phyloP scores from a whole-genome alignment of 306 rosid genomes.

The Dalbergia oliveri region DNA sequence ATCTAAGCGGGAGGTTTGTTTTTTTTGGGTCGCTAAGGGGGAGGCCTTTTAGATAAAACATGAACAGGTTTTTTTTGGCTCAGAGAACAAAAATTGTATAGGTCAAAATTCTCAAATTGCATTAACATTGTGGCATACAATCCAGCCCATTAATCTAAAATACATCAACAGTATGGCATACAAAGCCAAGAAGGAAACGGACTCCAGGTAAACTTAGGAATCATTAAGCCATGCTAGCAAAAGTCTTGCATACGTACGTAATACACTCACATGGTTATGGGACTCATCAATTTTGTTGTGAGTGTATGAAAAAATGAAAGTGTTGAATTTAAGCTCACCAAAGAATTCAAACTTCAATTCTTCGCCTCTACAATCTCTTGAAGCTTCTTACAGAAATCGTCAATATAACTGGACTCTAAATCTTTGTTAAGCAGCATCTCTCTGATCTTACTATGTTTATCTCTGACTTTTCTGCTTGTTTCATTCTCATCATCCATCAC shows the following conservation, averaged over 20 bases:
- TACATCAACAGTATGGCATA: background rate
- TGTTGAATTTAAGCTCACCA: no score
- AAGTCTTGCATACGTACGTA: no score
- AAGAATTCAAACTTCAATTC: background rate
- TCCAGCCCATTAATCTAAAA: background rate
- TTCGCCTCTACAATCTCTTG: conserved; percentile 40
- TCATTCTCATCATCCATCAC: conserved; percentile 52
- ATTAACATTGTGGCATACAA: background rate
- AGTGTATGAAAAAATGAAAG: no score
- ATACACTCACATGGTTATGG: no score
- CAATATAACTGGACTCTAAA: conserved; percentile 45
- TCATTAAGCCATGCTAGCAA: no score
- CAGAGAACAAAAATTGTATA: background rate
- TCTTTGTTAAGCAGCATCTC: conserved; percentile 40
- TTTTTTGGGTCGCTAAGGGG: no score
- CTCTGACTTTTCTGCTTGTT: conserved; percentile 37
- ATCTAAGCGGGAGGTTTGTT: background rate
- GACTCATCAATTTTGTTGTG: no score
- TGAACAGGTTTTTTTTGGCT: no score
- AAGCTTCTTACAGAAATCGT: conserved; percentile 45
- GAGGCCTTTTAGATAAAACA: background rate
- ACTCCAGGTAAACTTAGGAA: no score
- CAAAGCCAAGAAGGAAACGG: background rate
- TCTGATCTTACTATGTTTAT: conserved; percentile 41
- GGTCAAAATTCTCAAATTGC: background rate